Evolutionary conservation across 768 basidiomycete genomes (phyloP).

Genomic region (Boletales sp.): DNA sequence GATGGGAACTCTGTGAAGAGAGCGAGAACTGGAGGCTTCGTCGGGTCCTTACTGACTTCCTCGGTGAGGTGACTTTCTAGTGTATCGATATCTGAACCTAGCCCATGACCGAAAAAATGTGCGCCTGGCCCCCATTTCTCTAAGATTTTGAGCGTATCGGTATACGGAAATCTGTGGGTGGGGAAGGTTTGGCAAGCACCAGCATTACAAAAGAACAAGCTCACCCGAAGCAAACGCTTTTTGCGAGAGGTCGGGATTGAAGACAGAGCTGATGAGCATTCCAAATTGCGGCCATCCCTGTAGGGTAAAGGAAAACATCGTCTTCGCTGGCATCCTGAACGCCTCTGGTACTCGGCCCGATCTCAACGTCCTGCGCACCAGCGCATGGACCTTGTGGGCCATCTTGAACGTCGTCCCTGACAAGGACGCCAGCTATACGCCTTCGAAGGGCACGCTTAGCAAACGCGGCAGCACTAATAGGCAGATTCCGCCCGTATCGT

Average conservation of each 20-base stretch:
- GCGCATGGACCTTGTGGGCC: slow-evolving; percentile 36
- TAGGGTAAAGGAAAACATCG: slow-evolving; percentile 85
- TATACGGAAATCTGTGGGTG: slow-evolving; percentile 79
- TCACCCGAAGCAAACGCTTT: slow-evolving; percentile 94
- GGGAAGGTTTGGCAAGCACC: background rate
- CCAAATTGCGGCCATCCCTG: slow-evolving; percentile 96
- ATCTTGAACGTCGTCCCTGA: slow-evolving; percentile 49
- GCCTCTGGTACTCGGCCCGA: slow-evolving; percentile 67
- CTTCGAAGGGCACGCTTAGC: slow-evolving; percentile 88
- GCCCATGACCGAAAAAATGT: slow-evolving; percentile 81
- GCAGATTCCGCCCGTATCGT: slow-evolving; percentile 89
- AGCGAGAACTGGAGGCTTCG: slow-evolving; percentile 63
- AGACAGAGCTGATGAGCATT: slow-evolving; percentile 74
- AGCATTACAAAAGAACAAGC: slow-evolving; percentile 19
- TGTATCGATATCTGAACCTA: slow-evolving; percentile 69
- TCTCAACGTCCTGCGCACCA: slow-evolving; percentile 41
- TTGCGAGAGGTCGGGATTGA: slow-evolving; percentile 49
- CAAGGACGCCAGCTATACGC: slow-evolving; percentile 81
- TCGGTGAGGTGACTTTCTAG: slow-evolving; percentile 61
- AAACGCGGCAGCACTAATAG: slow-evolving; percentile 62
- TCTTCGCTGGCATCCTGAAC: slow-evolving; percentile 70
- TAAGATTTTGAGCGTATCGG: slow-evolving; percentile 89
- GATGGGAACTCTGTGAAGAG: slow-evolving; percentile 95
- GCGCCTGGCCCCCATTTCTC: slow-evolving; percentile 97
- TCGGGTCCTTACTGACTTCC: slow-evolving; percentile 35